Conservation (phyloP, 2,329 filamentous ascomycete species). For the Hypoxylon sp. region DNA sequence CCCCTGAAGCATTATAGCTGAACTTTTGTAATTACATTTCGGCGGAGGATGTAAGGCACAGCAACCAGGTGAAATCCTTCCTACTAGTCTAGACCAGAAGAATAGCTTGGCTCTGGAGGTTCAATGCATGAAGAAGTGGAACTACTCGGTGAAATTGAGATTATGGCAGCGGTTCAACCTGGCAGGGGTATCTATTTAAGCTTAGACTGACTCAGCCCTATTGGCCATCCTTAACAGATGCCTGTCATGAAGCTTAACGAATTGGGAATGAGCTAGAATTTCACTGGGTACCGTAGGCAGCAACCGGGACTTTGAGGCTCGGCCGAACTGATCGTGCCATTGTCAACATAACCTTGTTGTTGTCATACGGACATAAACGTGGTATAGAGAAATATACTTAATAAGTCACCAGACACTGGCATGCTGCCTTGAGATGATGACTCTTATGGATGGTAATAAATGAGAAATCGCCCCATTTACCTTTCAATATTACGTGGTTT, state of each 20-base stretch:
- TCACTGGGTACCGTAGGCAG: slow-evolving; percentile 30
- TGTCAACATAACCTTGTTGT: neutral
- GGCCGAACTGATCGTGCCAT: slow-evolving; percentile 7
- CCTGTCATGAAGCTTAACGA: slow-evolving; percentile 25
- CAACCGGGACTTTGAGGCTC: slow-evolving; percentile 25
- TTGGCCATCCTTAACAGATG: slow-evolving; percentile 25
- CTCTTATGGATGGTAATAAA: neutral
- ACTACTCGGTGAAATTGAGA: slow-evolving; percentile 34
- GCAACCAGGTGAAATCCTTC: neutral
- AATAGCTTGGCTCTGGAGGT: slow-evolving; percentile 20
- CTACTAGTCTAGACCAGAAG: slow-evolving; percentile 34
- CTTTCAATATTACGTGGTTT: no score
- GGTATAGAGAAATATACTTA: neutral
- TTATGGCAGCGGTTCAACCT: slow-evolving; percentile 4
- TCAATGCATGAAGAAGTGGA: slow-evolving; percentile 32
- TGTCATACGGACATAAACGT: neutral
- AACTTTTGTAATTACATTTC: slow-evolving; percentile 12
- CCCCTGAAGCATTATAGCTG: slow-evolving; percentile 19
- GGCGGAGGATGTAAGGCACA: slow-evolving; percentile 15
- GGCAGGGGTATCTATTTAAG: slow-evolving; percentile 20
- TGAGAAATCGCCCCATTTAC: neutral
- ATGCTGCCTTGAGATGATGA: neutral
- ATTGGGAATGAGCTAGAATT: slow-evolving; percentile 26
- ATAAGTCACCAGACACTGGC: neutral
- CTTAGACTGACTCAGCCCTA: slow-evolving; percentile 18